Evolutionary conservation across 2,329 filamentous ascomycete genomes (phyloP).

Genomic region (Septoria petroselini): DNA sequence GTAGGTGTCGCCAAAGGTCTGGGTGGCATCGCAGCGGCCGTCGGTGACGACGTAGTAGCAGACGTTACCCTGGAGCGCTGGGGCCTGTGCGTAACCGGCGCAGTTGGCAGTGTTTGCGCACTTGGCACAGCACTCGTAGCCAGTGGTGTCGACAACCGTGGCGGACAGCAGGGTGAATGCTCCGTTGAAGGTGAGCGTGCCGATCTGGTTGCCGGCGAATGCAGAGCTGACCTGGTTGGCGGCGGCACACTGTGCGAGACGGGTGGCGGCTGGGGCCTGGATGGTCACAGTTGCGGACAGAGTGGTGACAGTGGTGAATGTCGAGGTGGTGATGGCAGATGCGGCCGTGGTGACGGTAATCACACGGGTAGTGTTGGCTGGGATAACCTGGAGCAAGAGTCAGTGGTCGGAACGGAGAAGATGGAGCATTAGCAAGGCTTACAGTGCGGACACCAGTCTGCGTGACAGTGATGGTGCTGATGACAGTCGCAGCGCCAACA

Average conservation of each 20-base stretch:
- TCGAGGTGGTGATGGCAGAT: slow-evolving; percentile 4
- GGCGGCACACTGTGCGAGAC: slow-evolving; percentile 41
- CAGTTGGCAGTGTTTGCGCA: slow-evolving; percentile 10
- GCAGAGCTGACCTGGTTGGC: slow-evolving; percentile 10
- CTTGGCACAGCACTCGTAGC: slow-evolving; percentile 2
- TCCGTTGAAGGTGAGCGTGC: slow-evolving; percentile 10
- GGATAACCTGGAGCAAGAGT: slow-evolving; percentile 3
- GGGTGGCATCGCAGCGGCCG: background rate
- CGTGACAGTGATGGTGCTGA: slow-evolving; percentile 5
- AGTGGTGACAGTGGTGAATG: slow-evolving; percentile 8
- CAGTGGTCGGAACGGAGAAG: background rate
- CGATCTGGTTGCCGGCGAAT: slow-evolving; percentile 13
- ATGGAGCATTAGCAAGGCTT: background rate
- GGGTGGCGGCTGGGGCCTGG: slow-evolving; percentile 9
- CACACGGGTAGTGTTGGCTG: slow-evolving; percentile 7
- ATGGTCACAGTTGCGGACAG: slow-evolving; percentile 10
- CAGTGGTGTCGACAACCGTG: slow-evolving; percentile 3
- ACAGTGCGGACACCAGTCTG: background rate
- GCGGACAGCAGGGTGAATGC: slow-evolving; percentile 11
- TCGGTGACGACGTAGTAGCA: slow-evolving; percentile 13
- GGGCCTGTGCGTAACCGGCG: slow-evolving; percentile 12
- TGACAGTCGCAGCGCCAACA: background rate
- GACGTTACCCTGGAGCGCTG: background rate
- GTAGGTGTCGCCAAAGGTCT: slow-evolving; percentile 10
- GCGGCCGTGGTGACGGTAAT: slow-evolving; percentile 2